A percentile compares a stretch with the other conserved stretches of the same genome.
Conservation (phyloP, 1,139 yeast genomes). For the Insectozyma bohioensis region DNA sequence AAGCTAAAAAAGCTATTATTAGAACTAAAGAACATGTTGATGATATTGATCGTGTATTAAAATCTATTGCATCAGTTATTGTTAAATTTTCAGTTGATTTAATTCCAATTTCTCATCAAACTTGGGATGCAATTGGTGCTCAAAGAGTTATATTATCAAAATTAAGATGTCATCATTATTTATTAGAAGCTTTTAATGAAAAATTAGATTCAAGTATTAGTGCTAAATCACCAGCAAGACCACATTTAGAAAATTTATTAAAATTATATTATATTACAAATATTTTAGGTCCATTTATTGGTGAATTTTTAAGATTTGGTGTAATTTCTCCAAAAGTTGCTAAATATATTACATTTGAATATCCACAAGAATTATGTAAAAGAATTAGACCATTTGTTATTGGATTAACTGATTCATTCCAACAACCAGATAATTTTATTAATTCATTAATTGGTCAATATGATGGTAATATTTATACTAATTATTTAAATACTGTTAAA, state of each 20-base stretch:
- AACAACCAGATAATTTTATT: slow-evolving; percentile 78
- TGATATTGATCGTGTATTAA: slow-evolving; percentile 16
- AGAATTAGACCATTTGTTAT: slow-evolving; percentile 69
- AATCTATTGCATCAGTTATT: slow-evolving; percentile 16
- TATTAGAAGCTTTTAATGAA: slow-evolving; percentile 32
- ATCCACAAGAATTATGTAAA: slow-evolving; percentile 46
- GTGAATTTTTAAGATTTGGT: slow-evolving; percentile 69
- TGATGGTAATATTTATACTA: slow-evolving; percentile 84
- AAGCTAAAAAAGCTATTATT: slow-evolving; percentile 16
- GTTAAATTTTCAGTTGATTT: slow-evolving; percentile 14
- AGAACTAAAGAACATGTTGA: slow-evolving; percentile 15
- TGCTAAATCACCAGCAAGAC: slow-evolving; percentile 16
- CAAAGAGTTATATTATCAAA: slow-evolving; percentile 60
- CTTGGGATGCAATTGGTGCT: slow-evolving; percentile 43
- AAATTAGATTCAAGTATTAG: slow-evolving; percentile 18
- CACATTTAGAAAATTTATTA: slow-evolving; percentile 14
- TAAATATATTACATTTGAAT: slow-evolving; percentile 43
- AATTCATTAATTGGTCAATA: slow-evolving; percentile 84
- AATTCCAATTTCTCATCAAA: slow-evolving; percentile 15
- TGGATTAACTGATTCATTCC: slow-evolving; percentile 87
- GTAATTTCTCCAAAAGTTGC: slow-evolving; percentile 40
- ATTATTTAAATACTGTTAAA: slow-evolving; percentile 60
- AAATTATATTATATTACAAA: slow-evolving; percentile 45
- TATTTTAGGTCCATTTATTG: slow-evolving; percentile 70
- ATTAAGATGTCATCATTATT: slow-evolving; percentile 44